phyloP scores from a whole-genome alignment of 805 yeast genomes.

The Hanseniaspora lachancei region DNA sequence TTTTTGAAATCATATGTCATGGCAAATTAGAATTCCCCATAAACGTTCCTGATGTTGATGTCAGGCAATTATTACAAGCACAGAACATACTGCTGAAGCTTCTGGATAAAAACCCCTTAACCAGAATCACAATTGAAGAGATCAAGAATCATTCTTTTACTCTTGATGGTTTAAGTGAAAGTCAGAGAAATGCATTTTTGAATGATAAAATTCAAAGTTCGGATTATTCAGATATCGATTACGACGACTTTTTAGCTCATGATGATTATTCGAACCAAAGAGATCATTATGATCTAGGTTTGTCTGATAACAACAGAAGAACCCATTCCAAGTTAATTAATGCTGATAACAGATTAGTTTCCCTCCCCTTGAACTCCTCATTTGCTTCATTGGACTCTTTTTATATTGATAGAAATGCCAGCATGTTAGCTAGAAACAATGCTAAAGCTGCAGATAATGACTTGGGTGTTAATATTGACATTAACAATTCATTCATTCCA shows the following conservation, averaged over 20 bases:
- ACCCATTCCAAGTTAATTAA: slow-evolving; percentile 17
- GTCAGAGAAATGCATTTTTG: slow-evolving; percentile 18
- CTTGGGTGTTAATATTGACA: neutral
- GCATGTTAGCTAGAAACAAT: slow-evolving; percentile 3
- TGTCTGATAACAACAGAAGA: neutral
- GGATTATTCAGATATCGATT: slow-evolving; percentile 6
- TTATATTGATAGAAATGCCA: slow-evolving; percentile 41
- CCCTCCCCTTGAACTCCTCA: slow-evolving; percentile 57
- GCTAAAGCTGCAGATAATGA: neutral
- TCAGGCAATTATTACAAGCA: slow-evolving; percentile 31
- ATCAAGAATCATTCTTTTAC: slow-evolving; percentile 70
- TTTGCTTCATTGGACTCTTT: slow-evolving; percentile 67
- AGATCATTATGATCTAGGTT: slow-evolving; percentile 19
- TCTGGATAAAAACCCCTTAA: slow-evolving; percentile 54
- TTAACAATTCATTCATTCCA: neutral
- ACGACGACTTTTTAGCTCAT: slow-evolving; percentile 10
- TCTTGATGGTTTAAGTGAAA: slow-evolving; percentile 30
- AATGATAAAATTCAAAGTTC: slow-evolving; percentile 6
- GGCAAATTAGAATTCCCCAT: slow-evolving; percentile 47
- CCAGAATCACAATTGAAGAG: slow-evolving; percentile 55
- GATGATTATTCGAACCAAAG: neutral
- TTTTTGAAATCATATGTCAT: slow-evolving; percentile 69
- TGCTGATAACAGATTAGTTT: slow-evolving; percentile 33
- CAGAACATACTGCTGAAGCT: slow-evolving; percentile 49
- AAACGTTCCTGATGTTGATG: slow-evolving; percentile 24